These are phyloP conservation scores for Hyphodiscus sp. DNA, from an alignment of 2,329 filamentous ascomycete genomes.

Conservation along the genomic window DNA sequence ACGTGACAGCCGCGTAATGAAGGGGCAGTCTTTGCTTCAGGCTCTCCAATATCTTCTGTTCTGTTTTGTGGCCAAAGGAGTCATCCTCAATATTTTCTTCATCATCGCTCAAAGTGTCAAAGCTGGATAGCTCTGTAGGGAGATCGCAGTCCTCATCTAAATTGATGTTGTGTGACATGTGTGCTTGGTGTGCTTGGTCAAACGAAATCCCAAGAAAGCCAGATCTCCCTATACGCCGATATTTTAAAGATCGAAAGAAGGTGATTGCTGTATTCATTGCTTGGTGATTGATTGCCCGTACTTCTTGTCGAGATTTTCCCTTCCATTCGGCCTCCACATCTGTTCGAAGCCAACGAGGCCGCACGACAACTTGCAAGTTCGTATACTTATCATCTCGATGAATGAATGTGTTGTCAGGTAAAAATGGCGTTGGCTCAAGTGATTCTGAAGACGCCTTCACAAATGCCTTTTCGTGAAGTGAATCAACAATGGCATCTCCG, in stretches of 20 bases:
- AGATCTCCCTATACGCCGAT: background rate
- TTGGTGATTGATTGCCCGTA: background rate
- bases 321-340: background rate
- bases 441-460: background rate
- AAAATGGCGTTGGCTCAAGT: too few relatives aligned
- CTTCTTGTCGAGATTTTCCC: background rate
- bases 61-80: too few relatives aligned
- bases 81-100: too few relatives aligned
- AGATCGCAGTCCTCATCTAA: background rate
- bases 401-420: too few relatives aligned
- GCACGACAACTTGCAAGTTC: background rate
- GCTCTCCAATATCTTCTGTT: conserved; percentile 3
- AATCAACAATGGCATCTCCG: background rate
- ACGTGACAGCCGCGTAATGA: conserved; percentile 11
- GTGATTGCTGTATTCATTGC: background rate
- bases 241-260: background rate
- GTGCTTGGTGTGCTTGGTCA: background rate
- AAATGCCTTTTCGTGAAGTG: background rate
- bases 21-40: conserved; percentile 11
- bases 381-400: background rate
- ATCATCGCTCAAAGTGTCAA: too few relatives aligned
- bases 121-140: too few relatives aligned
- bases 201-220: background rate
- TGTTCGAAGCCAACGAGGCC: background rate
- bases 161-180: background rate